Evolutionary conservation across 768 basidiomycete species (phyloP), one percentile per base, ranked within the genome.

Genomic region (Amanita fuliginea): DNA sequence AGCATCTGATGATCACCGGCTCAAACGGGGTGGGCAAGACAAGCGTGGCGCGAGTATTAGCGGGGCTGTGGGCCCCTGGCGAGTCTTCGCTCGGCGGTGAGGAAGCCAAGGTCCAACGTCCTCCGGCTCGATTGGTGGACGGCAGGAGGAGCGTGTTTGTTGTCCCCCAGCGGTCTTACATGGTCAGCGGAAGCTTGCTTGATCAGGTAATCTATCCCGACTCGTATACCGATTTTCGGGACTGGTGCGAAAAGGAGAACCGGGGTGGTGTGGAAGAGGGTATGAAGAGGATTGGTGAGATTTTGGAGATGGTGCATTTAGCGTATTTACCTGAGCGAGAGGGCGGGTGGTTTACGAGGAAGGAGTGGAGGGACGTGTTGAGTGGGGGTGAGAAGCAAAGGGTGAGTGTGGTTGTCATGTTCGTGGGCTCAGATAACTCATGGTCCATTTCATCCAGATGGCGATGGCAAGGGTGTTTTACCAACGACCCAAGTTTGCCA

Each of bases 351-450:
- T 72, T 71, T 52, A 85, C 90, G 22, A 68, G 84, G 59, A 97
- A 96, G 66, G 94, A 97, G 64, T 98, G 94, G 94, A 77, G 91
- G 54, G 91, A 96, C 66, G 90, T 97, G 40, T 67, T 95, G 58
- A 93, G 90, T 57, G 95, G 95, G 0, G 95, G 95, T 0, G 95
- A 97, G 76, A 97, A 96, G 67, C 95, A 98, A 65, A 67, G 94
- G 59, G 84, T 86, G 52, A 34, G 77, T 53, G 22, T 8, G 7
- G 7, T 9, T 46, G 32, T 59, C 6, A 35, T 33, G 42, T 18
- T 9, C 16, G 28, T 2, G 6, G 33, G 7, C 34, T 35, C 13
- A 26, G 26, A 35, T n/a, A 1, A 6, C 13, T 45, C 10, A 32
- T 24, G n/a, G 22, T 24, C 1, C 28, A 6, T 26, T 24, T 0